These are phyloP conservation scores for Epicoccum sorghinum DNA, from an alignment of 2,329 filamentous ascomycete genomes.

Conservation along the genomic window DNA sequence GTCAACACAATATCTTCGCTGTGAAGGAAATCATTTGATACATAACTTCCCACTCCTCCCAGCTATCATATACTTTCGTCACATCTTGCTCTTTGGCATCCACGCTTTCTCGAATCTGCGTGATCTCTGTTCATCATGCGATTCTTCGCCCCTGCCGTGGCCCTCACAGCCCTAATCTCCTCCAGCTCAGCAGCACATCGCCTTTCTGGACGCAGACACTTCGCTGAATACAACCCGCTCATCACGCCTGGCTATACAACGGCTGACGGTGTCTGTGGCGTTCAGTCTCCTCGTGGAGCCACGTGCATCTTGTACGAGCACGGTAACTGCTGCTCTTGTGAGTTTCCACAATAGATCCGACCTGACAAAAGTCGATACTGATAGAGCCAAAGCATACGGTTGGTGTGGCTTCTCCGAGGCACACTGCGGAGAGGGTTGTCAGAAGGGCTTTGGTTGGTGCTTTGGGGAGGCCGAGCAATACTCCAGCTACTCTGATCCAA, in stretches of 20 bases:
- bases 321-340: conserved; percentile 20
- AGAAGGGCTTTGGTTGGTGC: conserved; percentile 8
- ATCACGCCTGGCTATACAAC: background rate
- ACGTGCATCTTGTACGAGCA: conserved; percentile 10
- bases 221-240: too few species aligned
- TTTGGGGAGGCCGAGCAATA: background rate
- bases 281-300: background rate
- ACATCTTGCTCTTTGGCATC: background rate
- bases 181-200: conserved; percentile 16
- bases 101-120: background rate
- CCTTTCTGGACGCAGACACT: too few species aligned
- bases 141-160: background rate
- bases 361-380: background rate
- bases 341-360: background rate
- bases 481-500: background rate
- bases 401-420: conserved; percentile 8
- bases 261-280: conserved; percentile 14
- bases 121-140: background rate
- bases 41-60: too few species aligned
- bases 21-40: too few species aligned
- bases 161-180: background rate
- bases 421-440: conserved; percentile 12
- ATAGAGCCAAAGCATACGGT: background rate
- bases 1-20: too few species aligned
- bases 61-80: too few species aligned